Conservation (phyloP, 257 asterid genomes). For the Solanum gandarillasii region DNA sequence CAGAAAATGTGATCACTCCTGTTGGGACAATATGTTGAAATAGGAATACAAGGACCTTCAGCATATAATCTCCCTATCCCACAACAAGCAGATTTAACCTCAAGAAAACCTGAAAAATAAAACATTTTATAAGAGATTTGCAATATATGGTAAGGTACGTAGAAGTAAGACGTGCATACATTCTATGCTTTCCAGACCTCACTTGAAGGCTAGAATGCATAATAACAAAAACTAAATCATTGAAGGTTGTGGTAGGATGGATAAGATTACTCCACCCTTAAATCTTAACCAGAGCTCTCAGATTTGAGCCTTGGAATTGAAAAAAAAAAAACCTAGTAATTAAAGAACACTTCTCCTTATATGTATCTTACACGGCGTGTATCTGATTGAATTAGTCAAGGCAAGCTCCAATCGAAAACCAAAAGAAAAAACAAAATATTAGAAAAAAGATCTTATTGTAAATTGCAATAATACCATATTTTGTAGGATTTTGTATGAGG, state of each 20-base stretch:
- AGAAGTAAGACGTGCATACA: neutral
- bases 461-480: too few species aligned
- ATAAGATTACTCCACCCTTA: neutral
- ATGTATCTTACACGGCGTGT: neutral
- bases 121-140: neutral
- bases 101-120: slow-evolving; percentile 33
- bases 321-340: neutral
- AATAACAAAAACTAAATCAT: neutral
- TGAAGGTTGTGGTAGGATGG: neutral
- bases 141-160: neutral
- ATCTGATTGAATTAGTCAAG: neutral
- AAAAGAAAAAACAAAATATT: too few species aligned
- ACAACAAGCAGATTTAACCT: slow-evolving; percentile 64
- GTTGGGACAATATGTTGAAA: slow-evolving; percentile 37
- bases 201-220: accelerated
- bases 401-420: neutral
- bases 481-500: too few species aligned
- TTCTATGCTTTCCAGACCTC: accelerated
- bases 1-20: slow-evolving; percentile 56
- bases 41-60: slow-evolving; percentile 52
- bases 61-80: slow-evolving; percentile 65
- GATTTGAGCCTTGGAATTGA: accelerated
- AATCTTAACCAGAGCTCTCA: accelerated
- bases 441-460: too few species aligned
- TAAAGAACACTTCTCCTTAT: neutral